A percentile compares a stretch with the other conserved stretches of the same genome.
Evolutionary conservation across 2,329 filamentous ascomycete species (phyloP).

Genomic region (Alternaria novae-zelandiae): DNA sequence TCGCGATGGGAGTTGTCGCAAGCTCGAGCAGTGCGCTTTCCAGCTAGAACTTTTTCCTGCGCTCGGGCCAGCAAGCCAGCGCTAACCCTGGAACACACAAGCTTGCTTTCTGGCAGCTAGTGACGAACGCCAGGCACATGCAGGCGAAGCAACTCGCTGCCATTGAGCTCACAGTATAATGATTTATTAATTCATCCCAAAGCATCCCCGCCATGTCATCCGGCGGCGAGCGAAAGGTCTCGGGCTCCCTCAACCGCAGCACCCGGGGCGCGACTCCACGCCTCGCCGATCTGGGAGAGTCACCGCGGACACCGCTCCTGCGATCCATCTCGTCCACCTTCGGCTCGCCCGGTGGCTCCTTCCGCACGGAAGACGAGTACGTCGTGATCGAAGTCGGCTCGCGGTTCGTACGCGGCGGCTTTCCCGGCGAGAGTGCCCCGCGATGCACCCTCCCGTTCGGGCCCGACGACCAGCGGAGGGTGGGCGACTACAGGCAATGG

Average conservation of each 20-base stretch:
- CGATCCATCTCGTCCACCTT: slow-evolving; percentile 65
- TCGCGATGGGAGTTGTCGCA: slow-evolving; percentile 24
- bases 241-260: slow-evolving; percentile 36
- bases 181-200: not conserved
- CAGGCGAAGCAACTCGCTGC: not conserved
- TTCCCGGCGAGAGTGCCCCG: slow-evolving; percentile 81
- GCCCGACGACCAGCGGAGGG: slow-evolving; percentile 76
- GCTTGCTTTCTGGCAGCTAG: not conserved
- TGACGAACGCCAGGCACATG: not conserved
- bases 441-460: slow-evolving; percentile 74
- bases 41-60: slow-evolving; percentile 19
- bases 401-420: slow-evolving; percentile 79
- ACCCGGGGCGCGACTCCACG: slow-evolving; percentile 41
- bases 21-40: slow-evolving; percentile 12
- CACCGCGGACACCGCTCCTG: slow-evolving; percentile 56
- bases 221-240: slow-evolving; percentile 41
- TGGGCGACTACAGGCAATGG: slow-evolving; percentile 83
- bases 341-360: slow-evolving; percentile 63
- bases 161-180: not conserved
- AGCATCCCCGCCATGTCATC: slow-evolving; percentile 15
- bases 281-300: slow-evolving; percentile 45
- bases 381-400: slow-evolving; percentile 82
- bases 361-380: slow-evolving; percentile 77
- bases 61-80: slow-evolving; percentile 2
- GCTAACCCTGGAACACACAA: slow-evolving; percentile 8